A percentile compares a stretch with the other conserved stretches of the same genome.
Evolutionary conservation across 495 filamentous ascomycete genomes (phyloP).

Genomic region (Aspergillus incahuasiensis): DNA sequence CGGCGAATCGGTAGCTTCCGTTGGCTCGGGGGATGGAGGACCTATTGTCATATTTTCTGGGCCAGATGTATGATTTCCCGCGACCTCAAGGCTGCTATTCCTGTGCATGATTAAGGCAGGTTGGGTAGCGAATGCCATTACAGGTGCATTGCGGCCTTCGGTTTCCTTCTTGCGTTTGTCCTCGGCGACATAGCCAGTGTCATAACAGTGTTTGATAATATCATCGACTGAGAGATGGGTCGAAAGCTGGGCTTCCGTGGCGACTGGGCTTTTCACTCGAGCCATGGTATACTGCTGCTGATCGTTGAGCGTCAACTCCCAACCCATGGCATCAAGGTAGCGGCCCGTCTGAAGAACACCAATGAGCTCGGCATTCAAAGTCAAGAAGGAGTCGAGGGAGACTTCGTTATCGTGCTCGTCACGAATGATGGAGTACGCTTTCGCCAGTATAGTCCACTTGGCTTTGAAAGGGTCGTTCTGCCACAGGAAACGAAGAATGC

Average conservation of each 20-base stretch:
- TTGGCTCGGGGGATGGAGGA: no score
- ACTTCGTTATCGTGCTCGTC: conserved; percentile 37
- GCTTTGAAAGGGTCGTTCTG: conserved; percentile 38
- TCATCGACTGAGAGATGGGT: conserved; percentile 34
- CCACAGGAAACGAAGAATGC: conserved; percentile 40
- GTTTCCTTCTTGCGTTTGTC: conserved; percentile 3
- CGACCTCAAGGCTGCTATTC: conserved; percentile 8
- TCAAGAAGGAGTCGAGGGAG: conserved; percentile 35
- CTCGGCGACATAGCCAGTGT: conserved; percentile 23
- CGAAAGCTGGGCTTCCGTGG: conserved; percentile 11
- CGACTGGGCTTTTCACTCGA: conserved; percentile 7
- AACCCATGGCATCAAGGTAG: conserved; percentile 41
- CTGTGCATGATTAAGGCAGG: conserved; percentile 10
- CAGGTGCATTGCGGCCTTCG: conserved; percentile 1
- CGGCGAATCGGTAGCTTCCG: no score
- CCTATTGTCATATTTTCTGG: no score
- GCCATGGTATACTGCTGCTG: conserved; percentile 18
- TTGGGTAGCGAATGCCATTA: conserved; percentile 18
- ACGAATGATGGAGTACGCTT: conserved; percentile 47
- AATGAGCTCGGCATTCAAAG: conserved; percentile 30
- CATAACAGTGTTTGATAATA: conserved; percentile 28
- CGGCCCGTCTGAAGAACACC: conserved; percentile 31
- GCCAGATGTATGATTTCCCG: conserved; percentile 4
- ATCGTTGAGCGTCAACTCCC: conserved; percentile 23
- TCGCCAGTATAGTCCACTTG: conserved; percentile 46